Evolutionary conservation across 345 rosid species (phyloP).

Genomic region (Eucalyptus erythrocorys): DNA sequence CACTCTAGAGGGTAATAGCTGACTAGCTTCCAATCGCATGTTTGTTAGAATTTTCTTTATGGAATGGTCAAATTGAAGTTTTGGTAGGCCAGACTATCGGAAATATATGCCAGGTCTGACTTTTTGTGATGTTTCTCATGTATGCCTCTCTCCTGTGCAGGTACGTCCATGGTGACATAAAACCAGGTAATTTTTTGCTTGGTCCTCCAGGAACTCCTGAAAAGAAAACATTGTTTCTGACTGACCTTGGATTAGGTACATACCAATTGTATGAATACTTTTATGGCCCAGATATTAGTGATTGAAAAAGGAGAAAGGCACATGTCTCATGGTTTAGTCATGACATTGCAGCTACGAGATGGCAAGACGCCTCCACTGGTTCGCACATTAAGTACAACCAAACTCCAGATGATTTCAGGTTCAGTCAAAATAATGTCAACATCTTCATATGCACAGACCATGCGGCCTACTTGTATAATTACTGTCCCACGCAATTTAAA

Average conservation of each 20-base stretch:
- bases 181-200: background rate
- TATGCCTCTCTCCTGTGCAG: background rate
- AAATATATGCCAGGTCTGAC: background rate
- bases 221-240: background rate
- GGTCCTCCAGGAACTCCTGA: background rate
- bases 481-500: background rate
- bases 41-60: background rate
- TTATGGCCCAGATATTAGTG: background rate
- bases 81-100: too few species aligned
- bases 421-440: background rate
- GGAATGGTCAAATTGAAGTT: background rate
- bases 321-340: background rate
- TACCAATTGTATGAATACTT: background rate
- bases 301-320: background rate
- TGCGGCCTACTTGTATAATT: background rate
- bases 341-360: background rate
- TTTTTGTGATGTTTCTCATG: background rate
- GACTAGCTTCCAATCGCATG: background rate
- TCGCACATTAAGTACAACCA: background rate
- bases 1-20: constrained; percentile 25
- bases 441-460: background rate
- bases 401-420: background rate
- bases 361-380: background rate
- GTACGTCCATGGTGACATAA: background rate
- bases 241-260: background rate